Evolutionary conservation across 2,329 filamentous ascomycete species (phyloP).

Genomic region (Penicillium concentricum): DNA sequence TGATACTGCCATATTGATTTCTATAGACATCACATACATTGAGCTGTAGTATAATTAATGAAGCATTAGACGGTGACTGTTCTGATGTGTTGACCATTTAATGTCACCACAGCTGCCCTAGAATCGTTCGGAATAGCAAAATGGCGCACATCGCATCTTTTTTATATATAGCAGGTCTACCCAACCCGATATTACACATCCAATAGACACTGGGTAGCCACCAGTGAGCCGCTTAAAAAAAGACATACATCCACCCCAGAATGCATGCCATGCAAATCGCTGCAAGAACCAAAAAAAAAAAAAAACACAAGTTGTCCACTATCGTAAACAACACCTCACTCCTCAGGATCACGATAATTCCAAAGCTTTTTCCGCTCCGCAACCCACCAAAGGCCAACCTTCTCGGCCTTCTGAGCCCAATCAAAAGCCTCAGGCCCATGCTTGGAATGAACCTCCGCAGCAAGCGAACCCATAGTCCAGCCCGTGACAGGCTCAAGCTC

Average conservation of each 20-base stretch:
- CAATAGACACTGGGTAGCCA: not conserved
- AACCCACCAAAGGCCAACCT: constrained; percentile 40
- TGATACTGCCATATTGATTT: not conserved
- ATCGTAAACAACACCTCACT: not conserved
- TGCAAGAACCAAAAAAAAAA: not conserved
- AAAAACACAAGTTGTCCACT: not conserved
- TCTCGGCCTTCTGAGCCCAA: constrained; percentile 38
- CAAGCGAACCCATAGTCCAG: constrained; percentile 30
- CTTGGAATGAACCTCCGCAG: constrained; percentile 21
- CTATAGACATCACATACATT: not conserved
- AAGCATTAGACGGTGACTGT: not conserved
- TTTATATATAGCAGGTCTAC: not conserved
- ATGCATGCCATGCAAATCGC: constrained; percentile 1
- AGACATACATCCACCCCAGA: not conserved
- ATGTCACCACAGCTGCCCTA: not conserved
- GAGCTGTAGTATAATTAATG: not conserved
- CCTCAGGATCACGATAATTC: constrained; percentile 17
- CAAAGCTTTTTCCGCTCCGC: constrained; percentile 33
- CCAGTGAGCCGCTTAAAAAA: not conserved
- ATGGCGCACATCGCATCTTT: not conserved
- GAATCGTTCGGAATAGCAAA: not conserved
- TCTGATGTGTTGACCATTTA: not conserved
- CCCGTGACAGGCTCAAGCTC: constrained; percentile 32
- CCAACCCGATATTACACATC: not conserved
- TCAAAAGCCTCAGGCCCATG: constrained; percentile 33